phyloP scores from a whole-genome alignment of 768 basidiomycete genomes.

The Russula lepida region DNA sequence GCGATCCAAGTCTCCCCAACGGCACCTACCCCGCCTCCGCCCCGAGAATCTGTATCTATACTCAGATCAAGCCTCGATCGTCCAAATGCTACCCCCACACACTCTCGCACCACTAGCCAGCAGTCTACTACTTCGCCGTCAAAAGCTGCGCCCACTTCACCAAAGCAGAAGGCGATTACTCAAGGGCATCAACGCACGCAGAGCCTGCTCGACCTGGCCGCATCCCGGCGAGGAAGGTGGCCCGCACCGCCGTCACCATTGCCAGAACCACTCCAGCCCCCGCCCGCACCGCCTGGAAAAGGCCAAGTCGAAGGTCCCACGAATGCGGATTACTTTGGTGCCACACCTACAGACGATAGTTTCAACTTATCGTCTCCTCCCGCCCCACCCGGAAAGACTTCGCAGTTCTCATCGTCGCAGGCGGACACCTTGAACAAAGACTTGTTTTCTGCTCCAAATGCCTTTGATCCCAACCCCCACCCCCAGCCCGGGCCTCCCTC shows the following conservation, averaged over 20 bases:
- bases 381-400: not conserved
- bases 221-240: slow-evolving; percentile 13
- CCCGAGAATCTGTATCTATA: not conserved
- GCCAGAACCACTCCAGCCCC: slow-evolving; percentile 6
- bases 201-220: slow-evolving; percentile 14
- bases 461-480: not conserved
- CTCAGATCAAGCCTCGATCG: not conserved
- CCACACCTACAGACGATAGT: not conserved
- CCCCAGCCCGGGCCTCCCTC: not conserved
- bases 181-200: slow-evolving; percentile 12
- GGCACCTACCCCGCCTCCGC: slow-evolving; percentile 8
- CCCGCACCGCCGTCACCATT: slow-evolving; percentile 15
- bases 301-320: not conserved
- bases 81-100: not conserved
- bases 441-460: not conserved
- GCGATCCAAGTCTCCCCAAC: not conserved
- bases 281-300: not conserved
- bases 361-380: not conserved
- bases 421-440: not conserved
- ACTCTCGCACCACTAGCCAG: not conserved
- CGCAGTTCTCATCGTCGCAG: not conserved
- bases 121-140: not conserved
- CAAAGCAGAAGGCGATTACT: not conserved
- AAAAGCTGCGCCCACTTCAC: not conserved
- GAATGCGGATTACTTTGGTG: slow-evolving; percentile 16